These are phyloP conservation scores for Rhizopus delemar DNA, from an alignment of 371 early-diverging fungal genomes.

Conservation along the genomic window DNA sequence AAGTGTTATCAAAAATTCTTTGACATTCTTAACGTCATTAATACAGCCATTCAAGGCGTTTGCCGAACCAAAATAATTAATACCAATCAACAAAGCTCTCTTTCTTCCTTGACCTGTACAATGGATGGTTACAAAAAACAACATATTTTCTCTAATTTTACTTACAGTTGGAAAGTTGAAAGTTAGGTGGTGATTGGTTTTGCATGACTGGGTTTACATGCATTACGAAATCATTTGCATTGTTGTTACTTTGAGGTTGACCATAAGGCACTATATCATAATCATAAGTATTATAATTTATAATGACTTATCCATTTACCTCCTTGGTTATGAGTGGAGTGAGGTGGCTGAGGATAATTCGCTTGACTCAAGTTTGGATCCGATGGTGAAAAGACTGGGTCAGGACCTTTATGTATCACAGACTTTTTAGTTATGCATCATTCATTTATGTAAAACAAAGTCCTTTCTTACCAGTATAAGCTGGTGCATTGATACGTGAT, in stretches of 20 bases:
- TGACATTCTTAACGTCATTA: constrained; percentile 90
- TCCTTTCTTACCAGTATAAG: constrained; percentile 20
- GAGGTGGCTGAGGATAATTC: constrained; percentile 33
- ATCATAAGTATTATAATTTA: not conserved
- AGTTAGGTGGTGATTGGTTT: constrained; percentile 37
- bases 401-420: constrained; percentile 12
- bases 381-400: constrained; percentile 22
- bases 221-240: constrained; percentile 24
- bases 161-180: constrained; percentile 70
- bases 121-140: constrained; percentile 41
- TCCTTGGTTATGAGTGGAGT: constrained; percentile 21
- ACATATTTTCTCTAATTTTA: not conserved
- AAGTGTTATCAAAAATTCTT: constrained; percentile 64
- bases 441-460: not conserved
- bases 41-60: constrained; percentile 80
- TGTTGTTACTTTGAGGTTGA: constrained; percentile 10
- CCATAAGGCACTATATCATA: constrained; percentile 22
- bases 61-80: constrained; percentile 82
- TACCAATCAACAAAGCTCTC: constrained; percentile 86
- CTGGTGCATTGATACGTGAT: constrained; percentile 15
- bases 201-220: constrained; percentile 37
- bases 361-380: constrained; percentile 26
- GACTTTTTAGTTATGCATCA: not conserved
- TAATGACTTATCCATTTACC: not conserved
- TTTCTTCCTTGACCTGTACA: constrained; percentile 59